phyloP scores from a whole-genome alignment of 1,284 basidiomycete genomes.

The Leccinum subrobustum region DNA sequence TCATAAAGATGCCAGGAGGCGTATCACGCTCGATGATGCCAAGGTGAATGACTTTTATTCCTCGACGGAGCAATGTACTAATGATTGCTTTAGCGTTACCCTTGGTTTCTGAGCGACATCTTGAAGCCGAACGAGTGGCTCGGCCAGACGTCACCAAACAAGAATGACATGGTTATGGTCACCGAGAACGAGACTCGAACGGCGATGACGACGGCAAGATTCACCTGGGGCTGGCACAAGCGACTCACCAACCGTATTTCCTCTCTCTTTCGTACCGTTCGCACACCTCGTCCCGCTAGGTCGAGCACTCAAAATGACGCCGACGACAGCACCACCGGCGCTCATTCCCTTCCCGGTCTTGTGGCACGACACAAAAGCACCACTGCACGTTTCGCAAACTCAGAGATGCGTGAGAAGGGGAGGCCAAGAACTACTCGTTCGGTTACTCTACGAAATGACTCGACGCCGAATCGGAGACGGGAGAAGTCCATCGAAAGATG shows the following conservation, averaged over 20 bases:
- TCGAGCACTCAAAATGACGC: slow-evolving; percentile 23
- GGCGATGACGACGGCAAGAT: slow-evolving; percentile 66
- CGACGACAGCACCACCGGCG: slow-evolving; percentile 32
- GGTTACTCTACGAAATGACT: slow-evolving; percentile 21
- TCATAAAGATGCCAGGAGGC: slow-evolving; percentile 77
- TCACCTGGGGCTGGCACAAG: slow-evolving; percentile 52
- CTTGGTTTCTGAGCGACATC: slow-evolving; percentile 82
- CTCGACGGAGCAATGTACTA: slow-evolving; percentile 9
- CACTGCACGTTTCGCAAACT: slow-evolving; percentile 6
- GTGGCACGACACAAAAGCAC: slow-evolving; percentile 25
- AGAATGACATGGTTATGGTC: slow-evolving; percentile 61
- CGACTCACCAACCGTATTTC: slow-evolving; percentile 45
- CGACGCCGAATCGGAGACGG: slow-evolving; percentile 25
- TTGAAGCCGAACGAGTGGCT: slow-evolving; percentile 78
- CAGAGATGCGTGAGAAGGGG: slow-evolving; percentile 18
- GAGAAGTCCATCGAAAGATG: slow-evolving; percentile 37
- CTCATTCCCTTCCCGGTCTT: slow-evolving; percentile 29
- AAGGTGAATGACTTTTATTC: slow-evolving; percentile 59
- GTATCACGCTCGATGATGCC: slow-evolving; percentile 82
- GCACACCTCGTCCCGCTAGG: slow-evolving; percentile 40
- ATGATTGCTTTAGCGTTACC: slow-evolving; percentile 44
- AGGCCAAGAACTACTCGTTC: slow-evolving; percentile 23
- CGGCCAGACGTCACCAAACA: slow-evolving; percentile 65
- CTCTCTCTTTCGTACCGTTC: slow-evolving; percentile 45
- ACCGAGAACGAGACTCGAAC: slow-evolving; percentile 80